Evolutionary conservation across 2,329 filamentous ascomycete species (phyloP), one percentile per base, ranked within the genome.

Genomic region (Cryphonectria japonica): DNA sequence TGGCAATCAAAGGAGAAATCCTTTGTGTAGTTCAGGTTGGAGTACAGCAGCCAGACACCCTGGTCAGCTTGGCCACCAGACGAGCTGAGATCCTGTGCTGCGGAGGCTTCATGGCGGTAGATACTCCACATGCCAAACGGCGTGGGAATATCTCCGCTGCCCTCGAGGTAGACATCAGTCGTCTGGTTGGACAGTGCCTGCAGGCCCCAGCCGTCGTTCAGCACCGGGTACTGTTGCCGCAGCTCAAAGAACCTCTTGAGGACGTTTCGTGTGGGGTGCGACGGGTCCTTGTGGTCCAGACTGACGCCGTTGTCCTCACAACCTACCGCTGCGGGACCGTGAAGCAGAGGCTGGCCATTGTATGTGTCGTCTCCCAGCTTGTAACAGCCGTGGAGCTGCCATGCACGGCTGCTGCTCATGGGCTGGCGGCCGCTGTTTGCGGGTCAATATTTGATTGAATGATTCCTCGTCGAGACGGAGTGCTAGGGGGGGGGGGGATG

Each of bases 371-470:
- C 85, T 34, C 83, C 82, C 8, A 89, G 81, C 14, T 79, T 79
- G 79, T 90, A 90, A 76, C 89, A 91, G 3, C 88, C 89, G 75
- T 91, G 89, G 37, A 85, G 83, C 74, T 88, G 87, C 89, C 89
- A 91, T 1, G 88, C 89, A 1, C 85, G 86, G 4, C 87, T 83
- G 1, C 88, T 85, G 5, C 86, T 86, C 85, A 91, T 90, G 0
- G 89, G 81, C 77, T 89, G 87, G 72, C 89, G 85, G 19, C 89
- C 89, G 76, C 63, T 65, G 6, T 34, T 86, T 90, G 22, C 5
- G 14, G 2, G 43, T 65, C 22, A 65, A 43, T 32, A 64, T 13
- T 9, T 8, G 37, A 41, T 13, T 19, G 11, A 32, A 3, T 6
- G 9, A 5, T n/a, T 26, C 34, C 54, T 11, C 3, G 13, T 32